Conservation (phyloP, 2,329 filamentous ascomycete species). For the Neofusicoccum ribis region DNA sequence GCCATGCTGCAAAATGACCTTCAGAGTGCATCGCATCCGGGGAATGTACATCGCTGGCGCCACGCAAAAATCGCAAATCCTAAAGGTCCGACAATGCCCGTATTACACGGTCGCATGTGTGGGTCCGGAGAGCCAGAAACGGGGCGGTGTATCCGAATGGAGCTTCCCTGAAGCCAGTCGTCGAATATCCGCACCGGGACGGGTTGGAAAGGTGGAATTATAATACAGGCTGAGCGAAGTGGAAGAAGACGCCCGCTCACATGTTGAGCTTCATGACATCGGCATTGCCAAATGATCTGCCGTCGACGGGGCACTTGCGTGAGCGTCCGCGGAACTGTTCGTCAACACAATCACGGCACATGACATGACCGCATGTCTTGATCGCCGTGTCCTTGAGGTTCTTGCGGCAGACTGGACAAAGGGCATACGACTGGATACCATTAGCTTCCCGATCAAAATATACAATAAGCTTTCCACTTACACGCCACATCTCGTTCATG, state of each 20-base stretch:
- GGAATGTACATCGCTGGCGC: neutral
- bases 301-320: constrained; percentile 93
- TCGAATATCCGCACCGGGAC: neutral
- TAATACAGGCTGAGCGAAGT: constrained; percentile 12
- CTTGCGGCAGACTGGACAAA: constrained; percentile 89
- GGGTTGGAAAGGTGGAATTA: constrained; percentile 3
- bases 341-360: constrained; percentile 88
- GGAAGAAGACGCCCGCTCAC: constrained; percentile 10
- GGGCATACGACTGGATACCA: constrained; percentile 39
- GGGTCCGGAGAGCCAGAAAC: neutral
- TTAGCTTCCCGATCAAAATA: neutral
- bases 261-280: constrained; percentile 70
- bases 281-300: constrained; percentile 83
- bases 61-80: neutral
- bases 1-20: neutral
- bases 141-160: neutral
- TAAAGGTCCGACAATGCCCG: neutral
- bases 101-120: neutral
- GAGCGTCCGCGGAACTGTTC: constrained; percentile 86
- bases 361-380: constrained; percentile 92
- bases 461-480: constrained; percentile 42
- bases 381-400: constrained; percentile 93
- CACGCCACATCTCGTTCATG: constrained; percentile 39
- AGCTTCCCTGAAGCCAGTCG: neutral
- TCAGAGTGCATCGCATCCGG: neutral